These are phyloP conservation scores for Mortierella sp. DNA, from an alignment of 371 early-diverging fungal species.

Conservation along the genomic window DNA sequence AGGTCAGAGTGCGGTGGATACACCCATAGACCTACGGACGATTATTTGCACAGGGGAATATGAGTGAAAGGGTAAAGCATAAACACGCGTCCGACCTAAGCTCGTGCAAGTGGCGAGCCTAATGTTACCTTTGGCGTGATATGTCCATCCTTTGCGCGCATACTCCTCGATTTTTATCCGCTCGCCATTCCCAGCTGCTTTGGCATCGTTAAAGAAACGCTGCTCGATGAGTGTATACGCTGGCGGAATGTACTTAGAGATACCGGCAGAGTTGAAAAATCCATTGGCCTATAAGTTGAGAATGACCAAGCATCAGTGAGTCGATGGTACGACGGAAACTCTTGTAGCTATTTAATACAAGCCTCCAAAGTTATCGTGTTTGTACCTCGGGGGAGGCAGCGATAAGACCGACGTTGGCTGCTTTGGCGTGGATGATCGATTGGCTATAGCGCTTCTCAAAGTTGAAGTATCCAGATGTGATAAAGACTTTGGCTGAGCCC, in stretches of 20 bases:
- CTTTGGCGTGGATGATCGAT: constrained; percentile 69
- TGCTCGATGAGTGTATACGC: constrained; percentile 89
- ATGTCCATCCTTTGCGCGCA: constrained; percentile 87
- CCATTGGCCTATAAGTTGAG: constrained; percentile 84
- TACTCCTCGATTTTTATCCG: constrained; percentile 80
- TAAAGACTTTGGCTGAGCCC: constrained; percentile 64
- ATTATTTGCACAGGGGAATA: background rate
- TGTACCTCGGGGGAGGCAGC: constrained; percentile 90
- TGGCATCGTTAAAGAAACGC: constrained; percentile 68
- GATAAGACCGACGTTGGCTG: constrained; percentile 71
- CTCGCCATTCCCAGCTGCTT: constrained; percentile 57
- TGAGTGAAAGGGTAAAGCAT: background rate
- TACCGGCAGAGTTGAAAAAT: constrained; percentile 89
- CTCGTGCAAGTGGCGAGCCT: background rate
- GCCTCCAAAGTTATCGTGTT: background rate
- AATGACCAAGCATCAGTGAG: background rate
- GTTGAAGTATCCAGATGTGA: constrained; percentile 97
- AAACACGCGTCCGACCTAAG: background rate
- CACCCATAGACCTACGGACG: constrained; percentile 48
- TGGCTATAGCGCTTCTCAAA: constrained; percentile 79
- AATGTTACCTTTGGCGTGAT: constrained; percentile 86
- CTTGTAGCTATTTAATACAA: background rate
- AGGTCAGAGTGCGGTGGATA: constrained; percentile 44
- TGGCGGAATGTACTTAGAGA: constrained; percentile 88
- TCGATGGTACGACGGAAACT: background rate